Evolutionary conservation across 192 early-diverging fungal species (phyloP), one percentile per base, ranked within the genome.

Genomic region (Pilaira anomala): DNA sequence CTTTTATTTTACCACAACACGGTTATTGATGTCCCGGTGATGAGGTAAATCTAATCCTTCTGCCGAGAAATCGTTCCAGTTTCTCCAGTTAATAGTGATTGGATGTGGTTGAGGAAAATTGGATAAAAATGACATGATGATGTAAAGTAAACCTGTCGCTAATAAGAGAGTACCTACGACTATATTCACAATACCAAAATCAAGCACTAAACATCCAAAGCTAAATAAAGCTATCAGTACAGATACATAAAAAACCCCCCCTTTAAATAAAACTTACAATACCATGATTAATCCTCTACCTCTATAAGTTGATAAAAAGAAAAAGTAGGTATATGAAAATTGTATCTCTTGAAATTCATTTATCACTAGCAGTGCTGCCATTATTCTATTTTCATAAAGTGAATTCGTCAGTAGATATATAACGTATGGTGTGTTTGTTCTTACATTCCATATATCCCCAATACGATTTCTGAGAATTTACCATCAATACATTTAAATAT

Each of bases 141-240:
- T 63, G 51, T 78, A 83, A 1, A 74, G 51, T 16, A 85, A 77
- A n/a, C 83, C 83, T 42, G 78, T 49, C 7, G 76, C 65, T 19
- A 83, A 67, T 1, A 69, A 67, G 40, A 78, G 69, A 8, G 79
- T 72, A 28, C 81, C 80, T 0, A 76, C 76, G 16, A 79, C 63
- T 45, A 81, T 76, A 62, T 83, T 83, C 49, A 75, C 71, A 1
- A 77, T 54, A 2, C 41, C 62, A 60, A 50, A 56, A 2, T 74
- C 64, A 41, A 83, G 75, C 22, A 81, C 78, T 25, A 85, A 73
- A 57, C 83, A 85, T 6, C 81, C 83, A 67, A 85, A 83, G 50
- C 73, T 75, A 50, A 7, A 60, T 29, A 16, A 25, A 8, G 9
- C 5, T 46, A 50, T 16, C 44, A 3, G 3, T 48, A 29, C 41